Base-by-base conservation (phyloP, 2,329 filamentous ascomycete species). In the Scolecobasidium constrictum region DNA sequence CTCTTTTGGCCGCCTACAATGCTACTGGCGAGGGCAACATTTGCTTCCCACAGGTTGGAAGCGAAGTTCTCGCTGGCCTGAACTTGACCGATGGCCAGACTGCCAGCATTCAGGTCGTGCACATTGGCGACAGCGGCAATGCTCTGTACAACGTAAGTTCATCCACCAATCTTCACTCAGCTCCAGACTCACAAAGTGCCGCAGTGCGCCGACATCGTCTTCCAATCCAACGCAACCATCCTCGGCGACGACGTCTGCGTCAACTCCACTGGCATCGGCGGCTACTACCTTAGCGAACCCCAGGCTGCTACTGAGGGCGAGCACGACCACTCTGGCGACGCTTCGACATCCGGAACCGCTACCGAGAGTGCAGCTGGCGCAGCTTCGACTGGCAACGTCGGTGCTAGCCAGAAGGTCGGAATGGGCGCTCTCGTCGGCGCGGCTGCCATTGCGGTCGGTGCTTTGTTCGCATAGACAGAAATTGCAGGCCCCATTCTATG, bases 11-110 rank as follows among this genome's bases (percentile, higher is more conserved):
- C 15, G 52, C 56, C 34, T 67, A 69, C 54, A 71, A 71, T 50
- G 65, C 69, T 52, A 71, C 67, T 0, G 62, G 62, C n/a, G 63
- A 64, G 11, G 67, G 68, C 4, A 61, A 64, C 0, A 64, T 69
- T 40, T 71, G 67, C 48, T 54, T 69, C 9, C 60, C 62, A 9
- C 58, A 63, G 28, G 50, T 64, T 9, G 46, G 54, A 9, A 38
- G 55, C 41, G 38, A 48, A 4, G 49, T 49, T 9, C 46, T 61
- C 9, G 56, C 51, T 16, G 52, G 36, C 2, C 40, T 48, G 18
- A 40, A 41, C 38, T 2, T 47, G 23, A 35, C 34, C 3, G 61
- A 65, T 15, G 67, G 66, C 1, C 47, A 55, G 23, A 60, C 66
- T 42, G 67, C 61, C 1, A 62, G 51, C 31, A 49, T 71, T 19